These are phyloP conservation scores for Calendula officinalis DNA, from an alignment of 129 eudicot species.

Conservation along the genomic window DNA sequence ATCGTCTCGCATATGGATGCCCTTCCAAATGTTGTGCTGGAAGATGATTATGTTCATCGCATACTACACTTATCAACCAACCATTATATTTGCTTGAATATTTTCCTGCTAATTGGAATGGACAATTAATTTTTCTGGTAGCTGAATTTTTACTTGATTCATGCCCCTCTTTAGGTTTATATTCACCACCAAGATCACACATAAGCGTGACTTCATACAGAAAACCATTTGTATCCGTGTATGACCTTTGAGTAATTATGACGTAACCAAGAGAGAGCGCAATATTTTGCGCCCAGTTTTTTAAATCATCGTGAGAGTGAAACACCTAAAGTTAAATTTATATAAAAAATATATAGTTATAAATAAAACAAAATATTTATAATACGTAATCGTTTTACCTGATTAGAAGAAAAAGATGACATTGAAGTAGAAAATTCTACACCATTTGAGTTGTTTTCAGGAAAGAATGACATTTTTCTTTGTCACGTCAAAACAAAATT, in stretches of 20 bases:
- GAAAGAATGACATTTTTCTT: too few species aligned
- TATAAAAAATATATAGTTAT: too few species aligned
- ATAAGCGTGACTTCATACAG: background rate
- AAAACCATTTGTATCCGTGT: background rate
- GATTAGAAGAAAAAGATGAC: too few species aligned
- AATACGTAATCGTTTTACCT: too few species aligned
- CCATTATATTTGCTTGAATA: background rate
- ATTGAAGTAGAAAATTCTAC: too few species aligned
- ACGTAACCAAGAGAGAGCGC: background rate
- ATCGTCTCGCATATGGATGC: background rate
- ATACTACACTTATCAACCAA: background rate
- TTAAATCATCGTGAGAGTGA: background rate
- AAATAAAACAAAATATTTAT: too few species aligned
- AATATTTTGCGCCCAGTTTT: background rate
- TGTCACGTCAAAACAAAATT: too few species aligned
- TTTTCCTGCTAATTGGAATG: background rate
- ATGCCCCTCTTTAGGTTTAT: background rate
- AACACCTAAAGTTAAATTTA: background rate
- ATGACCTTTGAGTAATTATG: background rate
- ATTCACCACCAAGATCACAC: conserved; percentile 1
- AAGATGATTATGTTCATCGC: background rate
- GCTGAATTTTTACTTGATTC: background rate
- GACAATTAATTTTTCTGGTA: background rate
- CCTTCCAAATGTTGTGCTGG: background rate
- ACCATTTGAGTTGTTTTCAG: too few species aligned